These are phyloP conservation scores for Serendipita sp. DNA, from an alignment of 768 basidiomycete genomes.

Conservation along the genomic window DNA sequence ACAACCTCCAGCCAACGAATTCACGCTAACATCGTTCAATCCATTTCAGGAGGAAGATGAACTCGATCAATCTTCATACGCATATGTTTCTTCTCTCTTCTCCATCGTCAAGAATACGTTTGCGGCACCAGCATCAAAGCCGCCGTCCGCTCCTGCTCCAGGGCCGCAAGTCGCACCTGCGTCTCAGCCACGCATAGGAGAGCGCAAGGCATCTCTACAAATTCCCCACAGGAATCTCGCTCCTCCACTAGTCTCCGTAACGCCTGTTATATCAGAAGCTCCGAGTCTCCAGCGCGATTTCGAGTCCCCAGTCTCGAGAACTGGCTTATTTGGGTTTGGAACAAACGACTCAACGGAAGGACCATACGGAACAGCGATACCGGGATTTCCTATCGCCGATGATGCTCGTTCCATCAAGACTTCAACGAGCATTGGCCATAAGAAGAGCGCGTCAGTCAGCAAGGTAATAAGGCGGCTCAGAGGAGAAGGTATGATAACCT, in stretches of 20 bases:
- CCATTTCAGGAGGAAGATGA: constrained; percentile 90
- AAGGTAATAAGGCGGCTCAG: constrained; percentile 82
- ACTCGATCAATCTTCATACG: constrained; percentile 74
- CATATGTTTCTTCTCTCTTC: constrained; percentile 64
- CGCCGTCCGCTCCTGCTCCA: neutral
- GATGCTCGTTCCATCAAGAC: constrained; percentile 81
- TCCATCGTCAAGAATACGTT: constrained; percentile 71
- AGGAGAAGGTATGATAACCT: constrained; percentile 55
- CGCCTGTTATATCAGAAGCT: constrained; percentile 68
- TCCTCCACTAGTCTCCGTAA: constrained; percentile 71
- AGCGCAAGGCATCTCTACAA: constrained; percentile 28
- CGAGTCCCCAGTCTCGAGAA: constrained; percentile 42
- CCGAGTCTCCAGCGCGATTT: constrained; percentile 53
- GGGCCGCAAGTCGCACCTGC: constrained; percentile 22
- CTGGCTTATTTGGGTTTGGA: constrained; percentile 34
- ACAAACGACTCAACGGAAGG: constrained; percentile 36
- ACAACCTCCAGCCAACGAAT: neutral
- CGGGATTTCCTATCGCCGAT: constrained; percentile 84
- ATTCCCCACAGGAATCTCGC: constrained; percentile 41
- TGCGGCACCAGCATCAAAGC: constrained; percentile 19
- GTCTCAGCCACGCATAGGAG: neutral
- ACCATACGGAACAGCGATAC: constrained; percentile 49
- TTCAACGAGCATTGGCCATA: constrained; percentile 33
- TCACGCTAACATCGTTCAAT: constrained; percentile 63
- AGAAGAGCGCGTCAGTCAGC: constrained; percentile 69